A percentile compares a stretch with the other conserved stretches of the same genome.
Conservation (phyloP, 192 early-diverging fungal species). For the Thamnidium elegans region DNA sequence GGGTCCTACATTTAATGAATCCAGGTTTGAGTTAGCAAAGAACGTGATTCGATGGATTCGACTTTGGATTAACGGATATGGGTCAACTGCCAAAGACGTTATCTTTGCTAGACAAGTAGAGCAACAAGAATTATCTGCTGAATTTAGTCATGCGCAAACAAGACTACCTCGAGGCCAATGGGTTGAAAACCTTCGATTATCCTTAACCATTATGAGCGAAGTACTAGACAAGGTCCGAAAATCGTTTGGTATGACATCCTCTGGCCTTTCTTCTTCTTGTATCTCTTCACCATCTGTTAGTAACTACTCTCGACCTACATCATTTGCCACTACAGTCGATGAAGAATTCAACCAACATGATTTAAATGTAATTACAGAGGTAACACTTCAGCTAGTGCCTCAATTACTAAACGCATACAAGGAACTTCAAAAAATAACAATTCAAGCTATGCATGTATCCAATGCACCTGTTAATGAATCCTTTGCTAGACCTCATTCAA, state of each 20-base stretch:
- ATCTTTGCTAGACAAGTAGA: conserved; percentile 27
- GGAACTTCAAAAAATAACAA: conserved; percentile 27
- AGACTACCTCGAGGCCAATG: conserved; percentile 36
- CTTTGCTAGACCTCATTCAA: not conserved
- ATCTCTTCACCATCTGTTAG: conserved; percentile 20
- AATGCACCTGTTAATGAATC: not conserved
- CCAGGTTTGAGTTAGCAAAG: conserved; percentile 18
- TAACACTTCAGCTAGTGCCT: conserved; percentile 26
- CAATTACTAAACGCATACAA: conserved; percentile 29
- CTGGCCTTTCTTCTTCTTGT: conserved; percentile 21
- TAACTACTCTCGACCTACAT: conserved; percentile 16
- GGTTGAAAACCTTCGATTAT: conserved; percentile 41
- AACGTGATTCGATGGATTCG: conserved; percentile 22
- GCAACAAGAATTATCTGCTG: not conserved
- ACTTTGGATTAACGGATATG: conserved; percentile 39
- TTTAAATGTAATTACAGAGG: conserved; percentile 14
- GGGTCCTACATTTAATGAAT: conserved; percentile 27
- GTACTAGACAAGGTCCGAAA: conserved; percentile 37
- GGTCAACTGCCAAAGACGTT: conserved; percentile 37
- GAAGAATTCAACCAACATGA: conserved; percentile 24
- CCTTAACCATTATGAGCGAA: conserved; percentile 36
- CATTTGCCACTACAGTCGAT: conserved; percentile 7
- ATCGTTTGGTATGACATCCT: conserved; percentile 19
- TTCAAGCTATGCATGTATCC: conserved; percentile 20
- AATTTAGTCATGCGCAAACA: conserved; percentile 17